Evolutionary conservation across 202 grass and related monocot genomes (phyloP).

Genomic region (Schoenoplectus tabernaemontani): DNA sequence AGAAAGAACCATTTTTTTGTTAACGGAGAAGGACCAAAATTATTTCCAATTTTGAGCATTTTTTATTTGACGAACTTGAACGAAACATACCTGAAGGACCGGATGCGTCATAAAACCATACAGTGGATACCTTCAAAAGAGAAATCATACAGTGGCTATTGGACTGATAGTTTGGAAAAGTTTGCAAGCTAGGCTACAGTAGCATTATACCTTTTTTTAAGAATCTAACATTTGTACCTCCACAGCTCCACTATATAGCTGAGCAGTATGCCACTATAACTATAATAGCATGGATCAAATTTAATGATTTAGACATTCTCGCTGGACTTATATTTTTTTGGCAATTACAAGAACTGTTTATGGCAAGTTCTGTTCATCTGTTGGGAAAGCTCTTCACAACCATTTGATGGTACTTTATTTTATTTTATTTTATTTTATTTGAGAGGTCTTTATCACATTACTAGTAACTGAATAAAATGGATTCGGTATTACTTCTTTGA

Average conservation of each 20-base stretch:
- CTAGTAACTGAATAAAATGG: not conserved
- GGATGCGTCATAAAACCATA: not conserved
- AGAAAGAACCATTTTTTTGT: no score
- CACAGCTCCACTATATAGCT: not conserved
- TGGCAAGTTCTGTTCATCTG: not conserved
- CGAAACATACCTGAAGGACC: not conserved
- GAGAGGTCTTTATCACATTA: not conserved
- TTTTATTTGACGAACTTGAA: conserved; percentile 11
- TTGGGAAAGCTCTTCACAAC: not conserved
- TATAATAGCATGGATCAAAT: not conserved
- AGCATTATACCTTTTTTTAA: not conserved
- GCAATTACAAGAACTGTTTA: not conserved
- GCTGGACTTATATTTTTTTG: not conserved
- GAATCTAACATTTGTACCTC: not conserved
- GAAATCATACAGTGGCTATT: not conserved
- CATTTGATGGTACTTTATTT: not conserved
- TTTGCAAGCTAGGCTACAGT: not conserved
- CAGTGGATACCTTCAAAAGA: not conserved
- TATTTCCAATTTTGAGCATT: not conserved
- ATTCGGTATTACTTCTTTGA: not conserved
- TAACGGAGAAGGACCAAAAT: no score
- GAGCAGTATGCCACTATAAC: not conserved
- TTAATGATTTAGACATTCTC: not conserved
- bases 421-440: not conserved
- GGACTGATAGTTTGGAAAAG: not conserved